Evolutionary conservation across 768 basidiomycete species (phyloP).

Genomic region (Hydnomerulius pinastri): DNA sequence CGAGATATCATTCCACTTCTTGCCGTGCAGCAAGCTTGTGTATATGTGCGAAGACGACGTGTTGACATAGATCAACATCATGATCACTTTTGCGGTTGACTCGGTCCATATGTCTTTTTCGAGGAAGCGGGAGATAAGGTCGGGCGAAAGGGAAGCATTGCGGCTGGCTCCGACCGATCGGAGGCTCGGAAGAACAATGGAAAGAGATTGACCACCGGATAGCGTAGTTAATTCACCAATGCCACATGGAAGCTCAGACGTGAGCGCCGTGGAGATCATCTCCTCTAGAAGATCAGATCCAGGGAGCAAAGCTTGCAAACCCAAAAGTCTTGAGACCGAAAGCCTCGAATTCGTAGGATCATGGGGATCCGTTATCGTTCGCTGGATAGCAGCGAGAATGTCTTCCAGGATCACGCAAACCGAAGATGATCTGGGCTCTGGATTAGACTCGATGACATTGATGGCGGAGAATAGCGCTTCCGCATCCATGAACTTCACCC

Average conservation of each 20-base stretch:
- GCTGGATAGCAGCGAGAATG: conserved; percentile 38
- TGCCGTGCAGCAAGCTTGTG: conserved; percentile 41
- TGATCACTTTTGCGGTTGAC: conserved; percentile 46
- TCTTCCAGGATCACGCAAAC: conserved; percentile 32
- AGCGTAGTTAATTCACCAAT: conserved; percentile 23
- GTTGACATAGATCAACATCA: conserved; percentile 45
- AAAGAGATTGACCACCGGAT: conserved; percentile 7
- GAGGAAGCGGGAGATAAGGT: conserved; percentile 40
- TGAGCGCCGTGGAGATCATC: conserved; percentile 45
- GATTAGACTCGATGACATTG: conserved; percentile 33
- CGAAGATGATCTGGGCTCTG: background rate
- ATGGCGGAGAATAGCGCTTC: conserved; percentile 46
- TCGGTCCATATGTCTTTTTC: conserved; percentile 42
- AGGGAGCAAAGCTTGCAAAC: conserved; percentile 36
- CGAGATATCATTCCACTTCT: conserved; percentile 12
- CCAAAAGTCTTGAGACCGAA: conserved; percentile 41
- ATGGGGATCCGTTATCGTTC: background rate
- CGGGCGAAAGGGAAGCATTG: conserved; percentile 13
- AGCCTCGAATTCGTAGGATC: conserved; percentile 9
- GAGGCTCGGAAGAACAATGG: background rate
- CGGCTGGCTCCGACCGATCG: background rate
- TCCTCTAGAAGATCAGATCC: conserved; percentile 44
- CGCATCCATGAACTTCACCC: conserved; percentile 57
- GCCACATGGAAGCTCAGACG: conserved; percentile 34
- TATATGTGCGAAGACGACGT: conserved; percentile 28